Evolutionary conservation across 495 filamentous ascomycete genomes (phyloP), one percentile per base, ranked within the genome.

Genomic region (Parachaetomium inaequale): DNA sequence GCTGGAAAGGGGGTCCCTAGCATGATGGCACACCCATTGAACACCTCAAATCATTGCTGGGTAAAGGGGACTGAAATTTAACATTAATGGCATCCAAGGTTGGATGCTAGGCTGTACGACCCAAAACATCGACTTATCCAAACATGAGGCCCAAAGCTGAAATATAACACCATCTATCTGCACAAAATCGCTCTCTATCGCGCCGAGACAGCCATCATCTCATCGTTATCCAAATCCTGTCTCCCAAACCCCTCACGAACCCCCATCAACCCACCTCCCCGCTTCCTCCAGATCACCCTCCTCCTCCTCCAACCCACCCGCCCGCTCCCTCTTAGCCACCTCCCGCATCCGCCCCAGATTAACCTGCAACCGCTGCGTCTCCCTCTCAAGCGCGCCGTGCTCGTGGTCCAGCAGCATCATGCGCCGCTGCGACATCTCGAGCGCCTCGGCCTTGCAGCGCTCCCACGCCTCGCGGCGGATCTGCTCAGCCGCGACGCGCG

Each of bases 381-480:
- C 68, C 1, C 63, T 52, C 23, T 70, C 63, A 21, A 72, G 61
- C 25, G 62, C 64, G 29, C 68, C 68, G 14, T 58, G 58, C 47
- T 70, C 70, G 58, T 66, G 66, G 51, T 67, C 57, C 25, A 65
- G 45, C 57, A 72, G 60, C 62, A 63, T 52, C 32, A 67, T 36
- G 10, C 70, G 55, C 12, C 68, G 61, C 56, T 68, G 67, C 34
- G 60, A 52, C 68, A 72, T 70, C 55, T 63, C 68, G 19, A 36
- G 4, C 23, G 67, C 65, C 51, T 70, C 65, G 52, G 61, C 59
- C 49, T 64, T 59, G 65, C 67, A 66, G 21, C 66, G 65, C 32
- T 60, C 50, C 67, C 70, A 70, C 2, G 70, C 70, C 45, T 72
- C 65, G n/a, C 66, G 50, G 11, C 57, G 40, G 61, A 72, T 66